Evolutionary conservation across 345 rosid species (phyloP).

Genomic region (Salix purpurea): DNA sequence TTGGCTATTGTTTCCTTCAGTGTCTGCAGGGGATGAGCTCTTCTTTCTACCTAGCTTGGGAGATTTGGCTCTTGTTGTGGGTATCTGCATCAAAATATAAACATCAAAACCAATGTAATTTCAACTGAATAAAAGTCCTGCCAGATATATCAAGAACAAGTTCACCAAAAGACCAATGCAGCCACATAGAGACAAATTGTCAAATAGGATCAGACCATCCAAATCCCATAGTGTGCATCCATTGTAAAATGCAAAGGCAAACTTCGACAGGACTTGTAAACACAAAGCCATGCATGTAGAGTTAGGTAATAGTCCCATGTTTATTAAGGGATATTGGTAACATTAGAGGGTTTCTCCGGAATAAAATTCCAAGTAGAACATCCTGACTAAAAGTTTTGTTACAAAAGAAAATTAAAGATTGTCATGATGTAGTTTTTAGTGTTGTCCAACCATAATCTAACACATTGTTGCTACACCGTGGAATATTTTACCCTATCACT

Average conservation of each 20-base stretch:
- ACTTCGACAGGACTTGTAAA: background rate
- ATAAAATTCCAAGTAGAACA: background rate
- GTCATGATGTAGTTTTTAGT: background rate
- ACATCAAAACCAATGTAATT: background rate
- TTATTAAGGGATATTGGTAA: background rate
- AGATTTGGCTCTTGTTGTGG: slow-evolving; percentile 91
- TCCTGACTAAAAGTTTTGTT: background rate
- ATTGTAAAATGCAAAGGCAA: background rate
- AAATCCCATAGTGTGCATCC: background rate
- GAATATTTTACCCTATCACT: background rate
- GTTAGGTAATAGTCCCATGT: background rate
- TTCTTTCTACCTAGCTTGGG: slow-evolving; percentile 94
- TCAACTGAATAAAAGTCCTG: background rate
- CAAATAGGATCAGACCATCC: background rate
- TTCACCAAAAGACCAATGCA: background rate
- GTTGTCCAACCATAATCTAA: background rate
- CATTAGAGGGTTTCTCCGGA: background rate
- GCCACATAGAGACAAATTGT: background rate
- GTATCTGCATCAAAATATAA: slow-evolving; percentile 52
- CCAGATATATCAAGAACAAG: background rate
- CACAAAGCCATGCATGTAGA: background rate
- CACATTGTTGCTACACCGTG: background rate
- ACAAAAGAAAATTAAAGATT: background rate
- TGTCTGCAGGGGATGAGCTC: slow-evolving; percentile 37
- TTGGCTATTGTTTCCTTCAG: slow-evolving; percentile 43